Evolutionary conservation across 139 green algal species (phyloP).

Genomic region (Chlorella vulgaris): DNA sequence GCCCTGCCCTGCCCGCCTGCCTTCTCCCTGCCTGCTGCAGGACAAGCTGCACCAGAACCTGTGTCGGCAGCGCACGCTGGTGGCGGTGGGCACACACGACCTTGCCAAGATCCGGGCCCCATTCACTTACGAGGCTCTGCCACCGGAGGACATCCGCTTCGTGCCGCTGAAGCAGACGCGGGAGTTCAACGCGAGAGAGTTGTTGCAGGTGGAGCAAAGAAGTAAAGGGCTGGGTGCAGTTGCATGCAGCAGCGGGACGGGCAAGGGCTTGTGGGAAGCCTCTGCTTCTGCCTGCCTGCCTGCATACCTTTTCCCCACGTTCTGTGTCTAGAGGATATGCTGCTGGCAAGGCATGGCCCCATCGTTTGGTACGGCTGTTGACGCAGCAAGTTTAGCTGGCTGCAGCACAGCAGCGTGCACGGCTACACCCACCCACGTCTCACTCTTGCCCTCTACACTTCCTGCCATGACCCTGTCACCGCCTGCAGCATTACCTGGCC

Average conservation of each 20-base stretch:
- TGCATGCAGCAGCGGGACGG: background rate
- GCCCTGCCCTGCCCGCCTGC: background rate
- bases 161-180: conserved; percentile 94
- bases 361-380: too few species aligned
- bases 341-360: too few species aligned
- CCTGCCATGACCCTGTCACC: background rate
- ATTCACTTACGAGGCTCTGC: conserved; percentile 98
- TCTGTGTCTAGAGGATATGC: too few species aligned
- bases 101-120: conserved; percentile 85
- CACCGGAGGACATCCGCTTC: conserved; percentile 94
- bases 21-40: conserved; percentile 47
- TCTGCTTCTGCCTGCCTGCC: too few species aligned
- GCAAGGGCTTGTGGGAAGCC: too few species aligned
- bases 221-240: background rate
- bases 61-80: conserved; percentile 93
- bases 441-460: background rate
- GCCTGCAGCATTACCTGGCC: conserved; percentile 77
- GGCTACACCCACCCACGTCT: background rate
- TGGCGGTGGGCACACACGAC: conserved; percentile 99
- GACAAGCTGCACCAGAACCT: conserved; percentile 99
- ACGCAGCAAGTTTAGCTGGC: too few species aligned
- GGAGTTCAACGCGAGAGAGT: conserved; percentile 84
- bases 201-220: conserved; percentile 78
- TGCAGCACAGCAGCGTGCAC: too few species aligned
- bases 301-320: too few species aligned